Evolutionary conservation across 192 early-diverging fungal species (phyloP), one percentile per base, ranked within the genome.

Genomic region (Backusella tarrabulga): DNA sequence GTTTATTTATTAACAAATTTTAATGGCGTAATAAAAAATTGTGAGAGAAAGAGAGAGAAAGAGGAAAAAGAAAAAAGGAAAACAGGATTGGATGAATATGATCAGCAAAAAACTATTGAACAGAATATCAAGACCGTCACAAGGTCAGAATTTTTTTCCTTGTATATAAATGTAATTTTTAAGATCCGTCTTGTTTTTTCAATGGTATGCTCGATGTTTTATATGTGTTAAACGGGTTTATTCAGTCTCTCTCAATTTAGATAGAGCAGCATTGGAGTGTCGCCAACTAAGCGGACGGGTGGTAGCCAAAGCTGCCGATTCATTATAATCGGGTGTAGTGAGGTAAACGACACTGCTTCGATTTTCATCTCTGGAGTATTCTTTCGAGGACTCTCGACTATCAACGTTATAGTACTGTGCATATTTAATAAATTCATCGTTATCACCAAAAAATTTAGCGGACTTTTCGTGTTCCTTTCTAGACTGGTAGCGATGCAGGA

Each of bases 401-500:
- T 63, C 46, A 50, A 50, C 56, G 56, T 63, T 63, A 63, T 63
- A 14, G 12, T 63, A 63, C 23, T 63, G 56, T 29, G 79, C 79
- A 72, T 73, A 69, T 23, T 74, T 77, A 56, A 46, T 41, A 60
- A 78, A 82, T 46, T 72, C 68, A 15, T 84, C 76, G 26, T 80
- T 74, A 34, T 78, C 68, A 11, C 76, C 83, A 73, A 80, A 84
- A 70, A 81, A 84, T 34, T 74, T 73, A 4, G 66, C 54, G 4
- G 78, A 73, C 67, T 84, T 84, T 63, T 81, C 77, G 26, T 80
- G 83, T n/a, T 84, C 83, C 29, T 75, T 77, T 40, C 56, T 71
- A 40, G 83, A 84, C 50, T 84, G 83, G n/a, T 77, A 84, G 4
- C 83, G 76, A 42, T 84, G 83, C 21, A 84, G 46, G 34, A 81